These are phyloP conservation scores for Metschnikowia cerradonensis DNA, from an alignment of 805 yeast species.

Conservation along the genomic window DNA sequence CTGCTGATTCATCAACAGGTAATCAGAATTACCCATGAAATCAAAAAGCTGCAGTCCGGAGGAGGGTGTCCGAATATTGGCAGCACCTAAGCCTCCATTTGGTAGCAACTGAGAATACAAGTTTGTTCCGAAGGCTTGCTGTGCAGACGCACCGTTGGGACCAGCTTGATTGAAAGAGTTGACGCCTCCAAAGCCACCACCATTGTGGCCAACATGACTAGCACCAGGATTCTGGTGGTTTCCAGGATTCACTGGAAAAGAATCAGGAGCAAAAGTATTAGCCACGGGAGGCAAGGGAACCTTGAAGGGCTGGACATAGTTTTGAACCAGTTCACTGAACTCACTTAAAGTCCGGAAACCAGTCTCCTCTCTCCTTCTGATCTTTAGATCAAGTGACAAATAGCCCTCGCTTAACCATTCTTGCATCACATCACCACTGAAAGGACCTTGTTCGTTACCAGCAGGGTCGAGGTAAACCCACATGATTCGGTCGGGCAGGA, in stretches of 20 bases:
- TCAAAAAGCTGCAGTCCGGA: constrained; percentile 15
- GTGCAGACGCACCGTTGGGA: constrained; percentile 6
- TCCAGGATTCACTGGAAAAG: background rate
- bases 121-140: constrained; percentile 12
- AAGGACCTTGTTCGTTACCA: constrained; percentile 79
- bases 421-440: constrained; percentile 70
- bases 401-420: constrained; percentile 67
- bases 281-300: constrained; percentile 46
- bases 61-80: constrained; percentile 22
- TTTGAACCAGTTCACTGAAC: constrained; percentile 47
- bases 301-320: constrained; percentile 56
- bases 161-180: constrained; percentile 5
- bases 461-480: constrained; percentile 76
- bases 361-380: constrained; percentile 57
- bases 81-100: constrained; percentile 25
- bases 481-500: constrained; percentile 32
- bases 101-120: constrained; percentile 31
- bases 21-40: constrained; percentile 15
- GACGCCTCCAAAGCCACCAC: background rate
- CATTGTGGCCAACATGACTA: background rate
- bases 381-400: constrained; percentile 48
- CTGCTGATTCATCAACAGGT: constrained; percentile 19
- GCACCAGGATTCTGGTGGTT: background rate
- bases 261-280: constrained; percentile 1
- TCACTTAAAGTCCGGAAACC: constrained; percentile 49